Evolutionary conservation across 1,284 basidiomycete species (phyloP), one percentile per base, ranked within the genome.

Genomic region (Cerrena zonata): DNA sequence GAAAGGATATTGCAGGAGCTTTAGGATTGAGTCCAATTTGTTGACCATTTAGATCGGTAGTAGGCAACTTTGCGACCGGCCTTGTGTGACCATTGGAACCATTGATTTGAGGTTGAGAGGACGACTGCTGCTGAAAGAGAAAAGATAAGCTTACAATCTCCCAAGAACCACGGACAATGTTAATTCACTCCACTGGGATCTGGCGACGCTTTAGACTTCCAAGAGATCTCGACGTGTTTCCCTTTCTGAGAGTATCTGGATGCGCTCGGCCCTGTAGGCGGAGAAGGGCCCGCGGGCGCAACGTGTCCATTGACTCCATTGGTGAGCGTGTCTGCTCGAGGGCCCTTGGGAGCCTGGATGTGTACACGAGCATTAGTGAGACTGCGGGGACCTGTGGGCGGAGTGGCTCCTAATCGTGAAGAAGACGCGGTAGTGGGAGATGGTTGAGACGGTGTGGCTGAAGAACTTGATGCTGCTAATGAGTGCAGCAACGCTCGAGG

Each of bases 401-500:
- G 77, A 21, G 68, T 63, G 42, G 72, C 73, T 53, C 75, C 76
- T 59, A 78, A 71, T 50, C 74, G 69, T 53, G 68, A 56, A 62
- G 67, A 50, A 53, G 62, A 47, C 52, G 59, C 44, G 24, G 54
- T 42, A 49, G 67, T 36, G 45, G 60, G 59, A 56, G 63, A 57
- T 61, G 55, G 57, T 60, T 62, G 39, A 56, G 59, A 48, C 23
- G 61, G 50, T 52, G 63, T 47, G 44, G 59, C 42, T 40, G 61
- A 56, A 19, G 64, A 56, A 25, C 58, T 53, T 50, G 65, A 56
- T 45, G 60, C 60, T 49, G 66, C 67, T 18, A 76, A 53, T 38
- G 74, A 69, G 56, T 73, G 76, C 51, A 81, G 61, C 54, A 88
- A 71, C 41, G 85, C 85, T 55, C 85, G 71, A 48, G 85, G 85